Base-by-base conservation (phyloP, 306 rosid species). In the Abrus pulchellus region DNA sequence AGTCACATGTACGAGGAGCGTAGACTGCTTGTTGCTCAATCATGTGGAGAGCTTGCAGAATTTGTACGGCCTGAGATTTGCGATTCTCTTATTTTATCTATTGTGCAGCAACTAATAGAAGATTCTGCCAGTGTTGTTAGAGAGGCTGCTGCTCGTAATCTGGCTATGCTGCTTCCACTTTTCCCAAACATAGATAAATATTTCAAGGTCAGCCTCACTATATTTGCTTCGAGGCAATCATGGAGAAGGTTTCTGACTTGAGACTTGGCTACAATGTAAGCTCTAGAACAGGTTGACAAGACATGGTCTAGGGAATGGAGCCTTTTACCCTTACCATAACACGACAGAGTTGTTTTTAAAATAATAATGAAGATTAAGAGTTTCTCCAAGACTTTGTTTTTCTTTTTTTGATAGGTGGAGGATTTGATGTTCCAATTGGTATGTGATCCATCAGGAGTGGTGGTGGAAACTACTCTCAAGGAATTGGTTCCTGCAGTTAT, bases 201-300 rank as follows among this genome's bases (percentile, higher is more conserved):
- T 95, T 93, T 92, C 99, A 95, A 95, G 99, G 99, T 95, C 98
- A 93, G 99, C 99, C 92, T 92, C 98, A 96, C 97, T 96, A 93
- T 86, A 93, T 89, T 89, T 91, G 99, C 96, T 93, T 93, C 93
- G 97, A 93, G 98, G 98, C 97, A 93, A 87, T 93, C 97, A 89
- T 93, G 97, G 97, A 95, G 97, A 92, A 91, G 98, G 91, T 88
- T 93, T 92, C 97, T 95, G 96, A 95, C 97, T 88, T 93, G 98
- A 90, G 92, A 91, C 97, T 91, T 91, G 91, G 90, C 93, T 92
- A 85, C 97, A 90, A 92, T 89, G 99, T 93, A 93, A 96, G 98
- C 97, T 96, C 85, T 92, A 92, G 95, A 90, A 87, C 86, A 86
- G 89, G 97, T 88, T 88, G 89, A 90, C 83, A 73, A 86, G 87